phyloP scores from a whole-genome alignment of 805 yeast genomes.

The Pichia paraexigua region DNA sequence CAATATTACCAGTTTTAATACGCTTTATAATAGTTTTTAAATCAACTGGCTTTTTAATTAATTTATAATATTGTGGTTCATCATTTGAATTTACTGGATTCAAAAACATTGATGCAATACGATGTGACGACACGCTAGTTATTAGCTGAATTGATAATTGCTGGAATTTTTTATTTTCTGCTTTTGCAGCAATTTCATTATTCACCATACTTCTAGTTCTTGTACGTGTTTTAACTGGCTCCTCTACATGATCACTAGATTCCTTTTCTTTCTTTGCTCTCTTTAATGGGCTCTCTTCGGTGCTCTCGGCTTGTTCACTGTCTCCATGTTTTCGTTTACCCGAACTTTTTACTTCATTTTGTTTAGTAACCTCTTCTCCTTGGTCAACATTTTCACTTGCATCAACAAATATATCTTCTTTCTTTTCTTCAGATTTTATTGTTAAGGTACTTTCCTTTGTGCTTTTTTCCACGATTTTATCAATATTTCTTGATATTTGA shows the following conservation, averaged over 20 bases:
- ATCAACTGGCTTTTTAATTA: constrained; percentile 60
- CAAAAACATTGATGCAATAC: constrained; percentile 66
- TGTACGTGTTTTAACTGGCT: background rate
- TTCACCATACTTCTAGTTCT: constrained; percentile 1
- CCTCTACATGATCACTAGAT: background rate
- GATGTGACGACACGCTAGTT: constrained; percentile 57
- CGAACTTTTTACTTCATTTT: background rate
- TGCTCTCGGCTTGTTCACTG: background rate
- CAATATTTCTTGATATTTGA: constrained; percentile 5
- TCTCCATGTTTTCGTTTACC: constrained; percentile 1
- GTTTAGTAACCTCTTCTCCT: constrained; percentile 6
- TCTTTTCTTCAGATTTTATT: background rate
- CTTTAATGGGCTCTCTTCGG: background rate
- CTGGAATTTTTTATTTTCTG: constrained; percentile 43
- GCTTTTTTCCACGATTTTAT: constrained; percentile 1
- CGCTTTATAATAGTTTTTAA: constrained; percentile 51
- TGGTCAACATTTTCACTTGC: constrained; percentile 5
- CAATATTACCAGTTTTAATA: constrained; percentile 52
- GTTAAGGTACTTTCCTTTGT: background rate
- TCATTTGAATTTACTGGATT: constrained; percentile 60
- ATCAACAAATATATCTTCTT: constrained; percentile 5
- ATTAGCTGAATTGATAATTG: constrained; percentile 53
- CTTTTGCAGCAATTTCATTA: constrained; percentile 2
- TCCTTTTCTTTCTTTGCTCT: constrained; percentile 2
- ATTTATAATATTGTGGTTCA: constrained; percentile 60